Base-by-base conservation (phyloP, 2,329 filamentous ascomycete species). In the Periconia macrospinosa region DNA sequence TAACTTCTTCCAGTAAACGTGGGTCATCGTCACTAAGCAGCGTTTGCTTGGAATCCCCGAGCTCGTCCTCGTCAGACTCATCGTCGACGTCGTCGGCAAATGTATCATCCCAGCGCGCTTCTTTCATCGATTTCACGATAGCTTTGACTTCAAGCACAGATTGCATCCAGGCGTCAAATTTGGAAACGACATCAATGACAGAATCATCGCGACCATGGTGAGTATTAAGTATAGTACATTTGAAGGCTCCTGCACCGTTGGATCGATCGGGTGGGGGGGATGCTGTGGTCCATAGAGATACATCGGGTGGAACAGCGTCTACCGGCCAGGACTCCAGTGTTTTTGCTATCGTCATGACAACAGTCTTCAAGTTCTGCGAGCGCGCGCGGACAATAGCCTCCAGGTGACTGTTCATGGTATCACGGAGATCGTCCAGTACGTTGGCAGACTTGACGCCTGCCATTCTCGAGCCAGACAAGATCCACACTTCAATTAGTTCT, bases 101-200 rank as follows among this genome's bases (percentile, higher is more conserved):
- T 55, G 90, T 88, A 51, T 90, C 87, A 57, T 92, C 88, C 89
- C 90, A 92, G 52, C 85, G 83, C 59, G 87, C 85, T 45, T 83
- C 82, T 55, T 80, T 83, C 62, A 94, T 81, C 53, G 84, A 80
- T 41, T 86, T 84, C 8, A 92, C 82, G 3, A 87, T 79, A 17
- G 79, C 77, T 42, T 81, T 81, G 14, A 89, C 83, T 49, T 86
- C 84, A 55, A 87, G 83, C n/a, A 95, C 83, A 6, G 87, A 83
- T n/a, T 80, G 78, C 44, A 86, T 83, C 92, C 92, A 97, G 1
- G 81, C 80, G 53, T 85, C 81, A 66, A 94, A 94, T 44, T 81
- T 79, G 13, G 81, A 77, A 1, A 87, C 78, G 0, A 87, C 83
- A 49, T 77, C 78, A 35, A 84, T 84, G 0, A 93, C 83, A 11